Base-by-base conservation (phyloP, 192 early-diverging fungal species). In the Entrophospora sp. region DNA sequence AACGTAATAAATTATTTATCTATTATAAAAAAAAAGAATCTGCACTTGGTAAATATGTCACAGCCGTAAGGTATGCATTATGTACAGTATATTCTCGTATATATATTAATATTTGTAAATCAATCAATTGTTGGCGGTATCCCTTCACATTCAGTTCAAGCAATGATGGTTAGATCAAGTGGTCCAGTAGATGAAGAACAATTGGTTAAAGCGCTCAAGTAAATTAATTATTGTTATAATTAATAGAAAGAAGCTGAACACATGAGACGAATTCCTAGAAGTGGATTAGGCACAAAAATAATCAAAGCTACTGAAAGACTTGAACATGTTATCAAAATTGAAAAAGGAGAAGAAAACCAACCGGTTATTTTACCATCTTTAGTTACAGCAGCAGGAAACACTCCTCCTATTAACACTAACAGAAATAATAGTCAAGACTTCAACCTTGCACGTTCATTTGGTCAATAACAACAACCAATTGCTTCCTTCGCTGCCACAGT, bases 11-110 rank as follows among this genome's bases (percentile, higher is more conserved):
- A n/a, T n/a, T n/a, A n/a, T n/a, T n/a, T n/a, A n/a, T n/a, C n/a
- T n/a, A n/a, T n/a, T n/a, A n/a, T n/a, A n/a, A n/a, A n/a, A n/a
- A n/a, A n/a, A n/a, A n/a, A 61, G 60, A 61, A 32, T 34, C 28
- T 45, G 60, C 60, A 9, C 7, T 61, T 12, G 44, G 60, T 2
- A 61, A 61, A 61, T 61, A 61, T 22, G 37, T 42, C 8, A 61
- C 60, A 8, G 60, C 60, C 3, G 31, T 55, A 9, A 46, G 45
- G 45, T 46, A 42, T 42, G 7, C 38, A 16, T 16, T 42, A 10
- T 20, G 24, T 9, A 46, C 45, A 24, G 24, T 46, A 18, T 8
- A 5, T 20, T 0, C 18, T 46, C 24, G 4, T 46, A 46, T 46
- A 5, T n/a, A 25, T 20, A 46, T n/a, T 18, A n/a, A n/a, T n/a